Evolutionary conservation across 352 stramenopile genomes (phyloP), one percentile per base, ranked within the genome.

Genomic region (Pseudoperonospora humuli): DNA sequence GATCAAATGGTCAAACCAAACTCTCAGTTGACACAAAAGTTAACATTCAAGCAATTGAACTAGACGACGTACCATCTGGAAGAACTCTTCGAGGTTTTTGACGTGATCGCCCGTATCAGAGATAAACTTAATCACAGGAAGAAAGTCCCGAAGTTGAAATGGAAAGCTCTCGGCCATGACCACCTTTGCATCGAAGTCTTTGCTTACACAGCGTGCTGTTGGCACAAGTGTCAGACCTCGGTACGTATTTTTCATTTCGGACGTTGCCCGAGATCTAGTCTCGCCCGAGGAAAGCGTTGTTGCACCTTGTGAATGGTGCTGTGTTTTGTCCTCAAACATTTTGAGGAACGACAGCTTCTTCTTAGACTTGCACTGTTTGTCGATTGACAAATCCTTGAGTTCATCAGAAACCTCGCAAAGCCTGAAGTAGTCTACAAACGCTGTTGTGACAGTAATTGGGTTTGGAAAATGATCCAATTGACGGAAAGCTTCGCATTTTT

Each of bases 41-140:
- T 29, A 17, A 45, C 21, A 21, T n/a, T 36, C 36, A 21, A 32
- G 11, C 27, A 21, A n/a, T 15, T 33, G 2, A 19, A 26, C 7
- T 37, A 13, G 9, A n/a, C 26, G 2, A 57, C 67, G 24, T 47
- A 89, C 77, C 79, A 91, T 81, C 13, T 75, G 67, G 39, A 91
- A 91, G 52, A 91, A 91, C 39, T 86, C 75, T n/a, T 82, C 65
- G 18, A 91, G 57, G 31, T 84, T 86, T 43, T 87, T 72, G 38
- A 86, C 67, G 33, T 88, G 74, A 13, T 88, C 78, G 9, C 75
- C 72, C 0, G 75, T 86, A 40, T 70, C 81, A 6, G 78, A 84
- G 18, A 91, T 55, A 25, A 91, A 88, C 51, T 84, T 64, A 36
- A 87, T 83, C 23, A 91, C 70, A 5, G 75, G 75, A 0, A 88